Percentiles rank a stretch among this genome's conserved stretches.
phyloP scores from a whole-genome alignment of 2,329 filamentous ascomycete genomes.

The Alternaria panax region DNA sequence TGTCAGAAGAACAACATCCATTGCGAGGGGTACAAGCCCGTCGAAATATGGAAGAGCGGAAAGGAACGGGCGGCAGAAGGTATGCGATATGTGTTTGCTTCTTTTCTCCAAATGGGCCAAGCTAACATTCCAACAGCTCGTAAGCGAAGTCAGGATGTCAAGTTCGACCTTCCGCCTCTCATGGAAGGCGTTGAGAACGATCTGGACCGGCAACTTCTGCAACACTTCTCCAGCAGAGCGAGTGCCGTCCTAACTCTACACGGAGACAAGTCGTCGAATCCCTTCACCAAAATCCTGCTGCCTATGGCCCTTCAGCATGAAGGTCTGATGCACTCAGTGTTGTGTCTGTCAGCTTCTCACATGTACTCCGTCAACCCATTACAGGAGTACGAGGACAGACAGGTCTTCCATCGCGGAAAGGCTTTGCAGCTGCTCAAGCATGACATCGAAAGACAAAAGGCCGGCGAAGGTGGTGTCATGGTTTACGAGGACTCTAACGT shows the following conservation, averaged over 20 bases:
- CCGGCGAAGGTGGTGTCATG: slow-evolving; percentile 47
- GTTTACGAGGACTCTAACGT: slow-evolving; percentile 65
- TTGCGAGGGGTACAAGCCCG: slow-evolving; percentile 88
- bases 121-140: slow-evolving; percentile 40
- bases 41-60: slow-evolving; percentile 86
- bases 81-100: slow-evolving; percentile 26
- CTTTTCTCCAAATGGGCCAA: background rate
- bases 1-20: slow-evolving; percentile 93
- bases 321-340: slow-evolving; percentile 88
- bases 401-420: slow-evolving; percentile 49
- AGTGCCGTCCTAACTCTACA: slow-evolving; percentile 84
- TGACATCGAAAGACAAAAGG: slow-evolving; percentile 50
- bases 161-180: slow-evolving; percentile 63
- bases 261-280: slow-evolving; percentile 75
- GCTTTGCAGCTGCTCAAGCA: slow-evolving; percentile 60
- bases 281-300: slow-evolving; percentile 83
- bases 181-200: slow-evolving; percentile 83
- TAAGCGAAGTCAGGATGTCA: slow-evolving; percentile 46
- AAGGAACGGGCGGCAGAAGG: slow-evolving; percentile 76
- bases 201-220: slow-evolving; percentile 80
- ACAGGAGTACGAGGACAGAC: slow-evolving; percentile 61
- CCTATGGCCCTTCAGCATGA: slow-evolving; percentile 81
- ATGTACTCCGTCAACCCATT: slow-evolving; percentile 61
- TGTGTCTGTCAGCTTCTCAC: slow-evolving; percentile 83
- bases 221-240: slow-evolving; percentile 81